These are phyloP conservation scores for Fusarium humuli DNA, from an alignment of 2,329 filamentous ascomycete genomes.

Conservation along the genomic window DNA sequence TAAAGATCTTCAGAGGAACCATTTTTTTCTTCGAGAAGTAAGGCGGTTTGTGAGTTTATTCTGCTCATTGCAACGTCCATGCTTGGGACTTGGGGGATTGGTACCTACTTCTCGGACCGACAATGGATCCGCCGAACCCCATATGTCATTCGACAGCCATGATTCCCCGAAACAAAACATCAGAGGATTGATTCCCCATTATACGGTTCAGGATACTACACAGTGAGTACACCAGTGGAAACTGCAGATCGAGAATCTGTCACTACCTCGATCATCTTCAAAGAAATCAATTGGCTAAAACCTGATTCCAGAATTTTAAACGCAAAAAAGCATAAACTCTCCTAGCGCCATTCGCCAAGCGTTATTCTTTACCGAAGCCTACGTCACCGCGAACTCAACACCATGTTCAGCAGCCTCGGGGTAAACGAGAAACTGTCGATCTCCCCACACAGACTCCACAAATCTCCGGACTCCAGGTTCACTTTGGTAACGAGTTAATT, in stretches of 20 bases:
- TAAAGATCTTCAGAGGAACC: conserved; percentile 1
- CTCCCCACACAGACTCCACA: conserved; percentile 41
- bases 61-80: not conserved
- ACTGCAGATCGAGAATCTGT: not conserved
- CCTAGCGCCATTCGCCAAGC: conserved; percentile 29
- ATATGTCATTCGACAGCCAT: conserved; percentile 22
- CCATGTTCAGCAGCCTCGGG: conserved; percentile 16
- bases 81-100: not conserved
- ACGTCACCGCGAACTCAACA: conserved; percentile 33
- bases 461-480: conserved; percentile 35
- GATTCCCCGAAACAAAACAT: not conserved
- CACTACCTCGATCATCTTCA: not conserved
- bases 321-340: conserved; percentile 7
- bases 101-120: conserved; percentile 19
- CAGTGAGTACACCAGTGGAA: not conserved
- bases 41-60: conserved; percentile 16
- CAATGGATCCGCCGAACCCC: conserved; percentile 7
- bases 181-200: not conserved
- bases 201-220: not conserved
- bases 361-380: conserved; percentile 11
- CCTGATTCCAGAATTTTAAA: not conserved
- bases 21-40: not conserved
- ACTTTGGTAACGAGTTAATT: conserved; percentile 23
- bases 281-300: not conserved
- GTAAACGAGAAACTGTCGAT: conserved; percentile 24